Base-by-base conservation (phyloP, 106 monocot genomes). In the Dendrobium huoshanense region DNA sequence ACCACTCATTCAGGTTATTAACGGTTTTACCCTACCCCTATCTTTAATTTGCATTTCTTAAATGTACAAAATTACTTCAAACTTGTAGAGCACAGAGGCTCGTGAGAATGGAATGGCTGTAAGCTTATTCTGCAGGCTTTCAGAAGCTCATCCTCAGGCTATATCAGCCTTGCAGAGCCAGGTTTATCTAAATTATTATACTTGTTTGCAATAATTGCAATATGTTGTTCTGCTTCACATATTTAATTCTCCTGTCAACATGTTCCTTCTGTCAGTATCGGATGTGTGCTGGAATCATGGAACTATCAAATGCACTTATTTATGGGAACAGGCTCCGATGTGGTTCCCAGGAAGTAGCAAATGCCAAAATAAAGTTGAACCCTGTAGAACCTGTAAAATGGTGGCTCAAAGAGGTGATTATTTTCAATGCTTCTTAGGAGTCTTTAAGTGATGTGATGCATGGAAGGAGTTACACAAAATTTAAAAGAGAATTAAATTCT, bases 121-220 rank as follows among this genome's bases (percentile, higher is more conserved):
- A 70, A 99, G 99, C 75, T 85, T 99, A 79, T 99, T 99, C 84
- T 89, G 95, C 86, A 92, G 91, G 83, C 83, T 99, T 56, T 99
- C 99, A 16, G 93, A 95, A 93, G 99, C 99, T 82, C 92, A 99
- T 80, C 99, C 99, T 77, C 87, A 95, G 73, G 99, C 99, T 59
- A 95, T 99, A 79, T 87, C 99, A 77, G 91, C 93, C 16, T 85
- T 99, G 79, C 93, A 91, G 42, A 91, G 89, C 86, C 99, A 99
- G 89, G 99, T 99, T 73, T 44, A 16, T 77, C 55, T 58, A n/a
- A 18, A 80, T 82, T 31, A 16, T 47, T 16, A 49, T 55, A 40
- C 70, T 13, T 54, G 75, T 74, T 18, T 80, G 18, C 40, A 6
- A 55, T 24, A 45, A 33, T 54, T 31, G 49, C 13, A 7, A 25